Base-by-base conservation (phyloP, 257 asterid species). In the Lantana camara region DNA sequence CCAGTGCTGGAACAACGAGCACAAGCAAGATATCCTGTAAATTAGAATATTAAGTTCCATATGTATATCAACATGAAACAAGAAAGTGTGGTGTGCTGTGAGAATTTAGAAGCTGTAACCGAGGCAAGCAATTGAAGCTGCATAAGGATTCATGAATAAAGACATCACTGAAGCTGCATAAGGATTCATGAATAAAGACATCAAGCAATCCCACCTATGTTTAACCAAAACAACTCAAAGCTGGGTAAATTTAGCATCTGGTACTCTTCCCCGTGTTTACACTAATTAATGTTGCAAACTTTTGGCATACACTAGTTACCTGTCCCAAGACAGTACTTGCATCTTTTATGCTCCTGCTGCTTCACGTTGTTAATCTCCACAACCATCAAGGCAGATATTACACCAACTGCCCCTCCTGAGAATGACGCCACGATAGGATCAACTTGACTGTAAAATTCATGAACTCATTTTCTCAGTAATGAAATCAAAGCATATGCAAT, bases 321-420 rank as follows among this genome's bases (percentile, higher is more conserved):
- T 73, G 96, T 93, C 58, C 97, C 99, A 49, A 83, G 88, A 64
- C 97, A 93, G 72, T 93, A 93, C 83, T 90, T 93, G 97, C 97
- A 93, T 82, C 90, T 90, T 84, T 93, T 90, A 61, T 93, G 84
- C 79, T 93, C 97, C 82, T 93, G 99, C 73, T 63, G 96, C 91
- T 87, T 83, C 61, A 93, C 99, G 71, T 93, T 93, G 86, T 90
- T 90, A 67, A 93, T 83, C 85, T 93, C 99, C 77, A 93, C 97
- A 64, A 84, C 94, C 97, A 93, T 93, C 87, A 93, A 79, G 22
- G 99, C 95, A 46, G 99, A 87, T 69, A 93, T 87, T 49, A 93
- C 99, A 70, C 97, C 97, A 64, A 93, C 95, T 70, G 96, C 97
- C 60, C 97, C 99, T 48, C 99, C 99, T 21, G 97, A 87, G 80